These are phyloP conservation scores for Calocybe cyanea DNA, from an alignment of 768 basidiomycete genomes.

Conservation along the genomic window DNA sequence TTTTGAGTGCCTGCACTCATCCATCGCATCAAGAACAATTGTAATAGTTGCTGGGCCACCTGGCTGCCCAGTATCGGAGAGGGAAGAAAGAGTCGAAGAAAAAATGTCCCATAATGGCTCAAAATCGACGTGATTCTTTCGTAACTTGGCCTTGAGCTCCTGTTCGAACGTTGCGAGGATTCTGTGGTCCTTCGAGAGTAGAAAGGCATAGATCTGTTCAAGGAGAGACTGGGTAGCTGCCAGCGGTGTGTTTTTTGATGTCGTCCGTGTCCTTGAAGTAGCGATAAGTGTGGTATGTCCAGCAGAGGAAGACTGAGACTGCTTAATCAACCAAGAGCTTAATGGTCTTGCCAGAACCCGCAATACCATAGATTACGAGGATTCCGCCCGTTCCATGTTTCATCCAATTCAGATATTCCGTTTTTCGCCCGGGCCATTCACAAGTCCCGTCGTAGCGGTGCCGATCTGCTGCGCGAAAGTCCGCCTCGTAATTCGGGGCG, in stretches of 20 bases:
- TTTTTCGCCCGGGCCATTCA: slow-evolving; percentile 2
- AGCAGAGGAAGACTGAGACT: not conserved
- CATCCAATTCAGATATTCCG: not conserved
- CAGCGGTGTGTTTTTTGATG: not conserved
- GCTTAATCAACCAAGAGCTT: slow-evolving; percentile 3
- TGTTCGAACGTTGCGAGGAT: not conserved
- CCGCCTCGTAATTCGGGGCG: not conserved
- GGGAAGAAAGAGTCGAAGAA: too few relatives aligned
- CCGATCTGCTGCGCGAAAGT: not conserved
- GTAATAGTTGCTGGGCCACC: not conserved
- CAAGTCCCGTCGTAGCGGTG: too few relatives aligned
- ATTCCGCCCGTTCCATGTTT: not conserved
- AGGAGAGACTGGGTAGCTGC: slow-evolving; percentile 1
- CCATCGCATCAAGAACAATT: too few relatives aligned
- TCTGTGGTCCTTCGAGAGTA: not conserved
- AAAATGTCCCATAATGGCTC: too few relatives aligned
- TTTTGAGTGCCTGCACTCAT: slow-evolving; percentile 6
- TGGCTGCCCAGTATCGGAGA: not conserved
- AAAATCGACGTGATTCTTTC: too few relatives aligned
- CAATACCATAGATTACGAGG: too few relatives aligned
- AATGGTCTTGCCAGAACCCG: slow-evolving; percentile 5
- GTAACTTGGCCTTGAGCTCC: too few relatives aligned
- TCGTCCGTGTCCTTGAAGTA: slow-evolving; percentile 1
- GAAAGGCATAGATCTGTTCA: not conserved
- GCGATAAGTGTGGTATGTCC: not conserved